A percentile compares a stretch with the other conserved stretches of the same genome.
These are phyloP conservation scores for Hypsizygus ulmarius DNA, from an alignment of 1,284 basidiomycete species.

Conservation along the genomic window DNA sequence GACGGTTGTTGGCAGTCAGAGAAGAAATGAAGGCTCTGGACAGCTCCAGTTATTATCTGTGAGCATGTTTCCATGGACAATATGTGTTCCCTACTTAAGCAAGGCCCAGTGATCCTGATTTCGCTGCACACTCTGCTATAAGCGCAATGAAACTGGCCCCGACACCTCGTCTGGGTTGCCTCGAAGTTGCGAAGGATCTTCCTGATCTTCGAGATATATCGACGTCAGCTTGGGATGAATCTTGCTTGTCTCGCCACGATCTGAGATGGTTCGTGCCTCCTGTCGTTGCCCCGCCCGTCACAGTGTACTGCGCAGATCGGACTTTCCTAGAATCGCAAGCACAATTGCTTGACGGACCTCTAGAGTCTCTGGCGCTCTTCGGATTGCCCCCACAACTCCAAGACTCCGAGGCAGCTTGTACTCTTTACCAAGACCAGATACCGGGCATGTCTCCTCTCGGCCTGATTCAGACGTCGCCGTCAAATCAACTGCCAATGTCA, in stretches of 20 bases:
- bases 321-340: conserved; percentile 77
- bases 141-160: conserved; percentile 31
- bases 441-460: conserved; percentile 71
- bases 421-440: conserved; percentile 48
- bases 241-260: conserved; percentile 77
- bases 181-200: conserved; percentile 42
- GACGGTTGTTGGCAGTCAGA: conserved; percentile 47
- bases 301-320: conserved; percentile 73
- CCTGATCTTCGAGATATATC: conserved; percentile 66
- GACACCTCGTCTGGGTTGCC: conserved; percentile 34
- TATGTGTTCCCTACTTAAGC: conserved; percentile 13
- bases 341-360: conserved; percentile 58
- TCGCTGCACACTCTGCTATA: conserved; percentile 44
- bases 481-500: conserved; percentile 78
- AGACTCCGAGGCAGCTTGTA: conserved; percentile 60
- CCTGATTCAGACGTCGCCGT: conserved; percentile 65
- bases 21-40: conserved; percentile 44
- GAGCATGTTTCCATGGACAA: conserved; percentile 23
- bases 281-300: conserved; percentile 83
- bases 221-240: conserved; percentile 61
- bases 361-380: conserved; percentile 78
- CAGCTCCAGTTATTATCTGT: conserved; percentile 49
- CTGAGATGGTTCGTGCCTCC: conserved; percentile 82
- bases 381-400: conserved; percentile 75
- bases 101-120: conserved; percentile 51